Percentiles rank a stretch among this genome's conserved stretches.
These are phyloP conservation scores for Chaetoceros muelleri DNA, from an alignment of 108 stramenopile species.

Conservation along the genomic window DNA sequence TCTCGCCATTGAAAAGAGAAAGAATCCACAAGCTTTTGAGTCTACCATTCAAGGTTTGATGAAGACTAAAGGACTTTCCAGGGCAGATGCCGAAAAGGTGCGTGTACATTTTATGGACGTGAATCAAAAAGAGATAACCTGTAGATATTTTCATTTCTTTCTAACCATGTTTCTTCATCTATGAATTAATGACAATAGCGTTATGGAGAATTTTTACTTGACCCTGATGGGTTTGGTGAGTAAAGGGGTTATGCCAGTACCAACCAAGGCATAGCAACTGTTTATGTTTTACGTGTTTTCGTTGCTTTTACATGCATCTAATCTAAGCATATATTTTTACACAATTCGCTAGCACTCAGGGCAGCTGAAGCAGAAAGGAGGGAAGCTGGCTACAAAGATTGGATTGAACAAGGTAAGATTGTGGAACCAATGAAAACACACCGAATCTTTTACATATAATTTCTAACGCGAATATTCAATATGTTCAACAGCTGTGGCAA, in stretches of 20 bases:
- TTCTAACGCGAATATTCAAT: no score
- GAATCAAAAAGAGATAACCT: background rate
- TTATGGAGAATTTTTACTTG: constrained; percentile 6
- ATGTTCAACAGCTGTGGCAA: constrained; percentile 5
- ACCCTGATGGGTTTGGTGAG: constrained; percentile 7
- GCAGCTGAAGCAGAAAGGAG: constrained; percentile 3
- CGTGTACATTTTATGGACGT: background rate
- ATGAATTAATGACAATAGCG: background rate
- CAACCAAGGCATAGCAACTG: no score
- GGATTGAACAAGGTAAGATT: constrained; percentile 5
- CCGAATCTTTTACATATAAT: no score
- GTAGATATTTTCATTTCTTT: background rate
- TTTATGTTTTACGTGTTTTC: no score
- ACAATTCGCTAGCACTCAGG: background rate
- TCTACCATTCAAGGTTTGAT: constrained; percentile 3
- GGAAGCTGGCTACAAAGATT: constrained; percentile 6
- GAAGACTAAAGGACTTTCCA: background rate
- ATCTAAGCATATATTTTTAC: background rate
- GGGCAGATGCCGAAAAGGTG: constrained; percentile 4
- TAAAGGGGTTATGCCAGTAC: no score
- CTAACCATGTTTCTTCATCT: background rate
- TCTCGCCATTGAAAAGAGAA: constrained; percentile 5
- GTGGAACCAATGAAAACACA: no score
- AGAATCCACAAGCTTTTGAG: constrained; percentile 3
- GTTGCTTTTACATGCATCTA: background rate